phyloP scores from a whole-genome alignment of 225 moss, liverwort and hornwort genomes.

The Pleurozium schreberi region DNA sequence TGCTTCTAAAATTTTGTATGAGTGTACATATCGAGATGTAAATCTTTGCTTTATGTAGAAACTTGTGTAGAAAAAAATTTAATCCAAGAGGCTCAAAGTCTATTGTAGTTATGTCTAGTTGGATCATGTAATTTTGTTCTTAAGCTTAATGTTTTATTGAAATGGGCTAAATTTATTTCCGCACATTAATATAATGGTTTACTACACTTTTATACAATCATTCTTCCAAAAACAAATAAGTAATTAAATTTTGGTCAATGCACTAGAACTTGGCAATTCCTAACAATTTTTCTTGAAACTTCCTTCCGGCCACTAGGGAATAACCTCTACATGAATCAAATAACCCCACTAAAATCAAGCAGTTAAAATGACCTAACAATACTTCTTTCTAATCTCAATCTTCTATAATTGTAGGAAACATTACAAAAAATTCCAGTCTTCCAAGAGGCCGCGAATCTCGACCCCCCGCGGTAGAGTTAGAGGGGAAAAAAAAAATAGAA shows the following conservation, averaged over 20 bases:
- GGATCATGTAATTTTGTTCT: background rate
- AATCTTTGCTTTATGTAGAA: background rate
- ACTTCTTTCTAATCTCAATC: background rate
- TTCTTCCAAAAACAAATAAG: too few species aligned
- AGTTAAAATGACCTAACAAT: background rate
- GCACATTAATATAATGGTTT: background rate
- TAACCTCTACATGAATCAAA: background rate
- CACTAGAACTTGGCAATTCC: too few species aligned
- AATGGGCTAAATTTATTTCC: fast-evolving
- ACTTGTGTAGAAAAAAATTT: fast-evolving
- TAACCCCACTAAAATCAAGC: background rate
- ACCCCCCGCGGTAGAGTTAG: too few species aligned
- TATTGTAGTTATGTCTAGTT: background rate
- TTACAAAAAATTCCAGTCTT: too few species aligned
- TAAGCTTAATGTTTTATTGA: fast-evolving
- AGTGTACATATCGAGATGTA: background rate
- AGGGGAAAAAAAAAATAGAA: too few species aligned
- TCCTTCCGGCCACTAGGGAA: fast-evolving
- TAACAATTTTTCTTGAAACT: background rate
- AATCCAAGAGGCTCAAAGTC: background rate
- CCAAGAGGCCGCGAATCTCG: too few species aligned
- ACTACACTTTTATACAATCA: too few species aligned
- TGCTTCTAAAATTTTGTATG: background rate
- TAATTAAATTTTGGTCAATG: too few species aligned
- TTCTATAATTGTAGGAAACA: fast-evolving